Percentiles rank a stretch among this genome's conserved stretches.
phyloP scores from a whole-genome alignment of 2,329 filamentous ascomycete species.

The Talaromyces amestolkiae region DNA sequence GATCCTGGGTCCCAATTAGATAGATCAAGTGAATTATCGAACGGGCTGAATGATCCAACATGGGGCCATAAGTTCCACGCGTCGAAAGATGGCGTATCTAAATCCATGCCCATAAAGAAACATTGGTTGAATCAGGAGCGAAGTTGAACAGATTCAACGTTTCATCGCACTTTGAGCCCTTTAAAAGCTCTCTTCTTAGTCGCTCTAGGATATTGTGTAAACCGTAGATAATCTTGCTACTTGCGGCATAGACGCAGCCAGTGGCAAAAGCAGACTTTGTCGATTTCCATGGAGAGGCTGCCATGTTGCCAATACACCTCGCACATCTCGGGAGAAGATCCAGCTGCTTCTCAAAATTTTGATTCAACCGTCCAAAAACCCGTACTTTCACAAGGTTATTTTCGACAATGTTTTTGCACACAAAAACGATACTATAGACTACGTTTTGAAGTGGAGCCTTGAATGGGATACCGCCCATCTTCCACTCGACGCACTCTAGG shows the following conservation, averaged over 20 bases:
- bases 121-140: neutral
- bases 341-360: neutral
- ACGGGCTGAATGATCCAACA: neutral
- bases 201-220: neutral
- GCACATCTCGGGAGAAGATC: neutral
- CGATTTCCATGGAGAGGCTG: neutral
- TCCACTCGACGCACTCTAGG: neutral
- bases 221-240: neutral
- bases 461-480: neutral
- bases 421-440: neutral
- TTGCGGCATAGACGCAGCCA: neutral
- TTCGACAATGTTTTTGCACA: neutral
- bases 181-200: neutral
- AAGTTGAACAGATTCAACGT: neutral
- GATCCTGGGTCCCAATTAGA: neutral
- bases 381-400: neutral
- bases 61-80: neutral
- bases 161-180: neutral
- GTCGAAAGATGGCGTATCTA: neutral
- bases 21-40: neutral
- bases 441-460: neutral
- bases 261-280: neutral
- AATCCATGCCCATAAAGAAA: neutral
- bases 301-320: neutral
- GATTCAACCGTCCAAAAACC: neutral